These are phyloP conservation scores for Mycena maculata DNA, from an alignment of 768 basidiomycete genomes.

Conservation along the genomic window DNA sequence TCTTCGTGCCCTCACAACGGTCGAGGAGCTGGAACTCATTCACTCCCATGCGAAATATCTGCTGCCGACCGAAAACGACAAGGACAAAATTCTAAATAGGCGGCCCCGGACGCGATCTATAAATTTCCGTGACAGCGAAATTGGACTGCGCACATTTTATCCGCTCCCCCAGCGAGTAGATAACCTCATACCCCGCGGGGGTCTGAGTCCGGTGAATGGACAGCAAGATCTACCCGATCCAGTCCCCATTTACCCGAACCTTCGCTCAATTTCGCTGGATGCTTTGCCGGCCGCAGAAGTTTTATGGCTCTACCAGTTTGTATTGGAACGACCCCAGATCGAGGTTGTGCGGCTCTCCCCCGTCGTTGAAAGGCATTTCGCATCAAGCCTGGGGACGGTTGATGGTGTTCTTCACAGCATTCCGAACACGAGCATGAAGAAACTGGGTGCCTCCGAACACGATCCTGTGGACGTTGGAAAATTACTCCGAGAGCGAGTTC, in stretches of 20 bases:
- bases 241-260: constrained; percentile 22
- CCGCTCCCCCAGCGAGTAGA: neutral
- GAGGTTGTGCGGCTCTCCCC: constrained; percentile 24
- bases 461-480: constrained; percentile 14
- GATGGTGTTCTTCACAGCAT: constrained; percentile 16
- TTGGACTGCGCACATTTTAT: neutral
- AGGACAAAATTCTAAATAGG: neutral
- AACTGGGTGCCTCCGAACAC: neutral
- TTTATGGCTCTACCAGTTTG: constrained; percentile 22
- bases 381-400: constrained; percentile 14
- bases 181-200: neutral
- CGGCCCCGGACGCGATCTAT: constrained; percentile 25
- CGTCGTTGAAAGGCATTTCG: constrained; percentile 17
- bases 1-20: constrained; percentile 24
- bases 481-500: constrained; percentile 26
- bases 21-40: constrained; percentile 28
- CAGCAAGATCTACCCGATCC: neutral
- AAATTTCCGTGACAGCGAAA: constrained; percentile 13
- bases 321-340: constrained; percentile 23
- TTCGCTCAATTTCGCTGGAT: constrained; percentile 29
- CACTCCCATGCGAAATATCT: constrained; percentile 26
- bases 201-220: neutral
- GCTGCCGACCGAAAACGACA: neutral
- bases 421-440: neutral
- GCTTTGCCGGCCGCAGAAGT: constrained; percentile 21